A percentile compares a stretch with the other conserved stretches of the same genome.
Conservation (phyloP, 441 rosid species). For the Syzygium syzygioides region DNA sequence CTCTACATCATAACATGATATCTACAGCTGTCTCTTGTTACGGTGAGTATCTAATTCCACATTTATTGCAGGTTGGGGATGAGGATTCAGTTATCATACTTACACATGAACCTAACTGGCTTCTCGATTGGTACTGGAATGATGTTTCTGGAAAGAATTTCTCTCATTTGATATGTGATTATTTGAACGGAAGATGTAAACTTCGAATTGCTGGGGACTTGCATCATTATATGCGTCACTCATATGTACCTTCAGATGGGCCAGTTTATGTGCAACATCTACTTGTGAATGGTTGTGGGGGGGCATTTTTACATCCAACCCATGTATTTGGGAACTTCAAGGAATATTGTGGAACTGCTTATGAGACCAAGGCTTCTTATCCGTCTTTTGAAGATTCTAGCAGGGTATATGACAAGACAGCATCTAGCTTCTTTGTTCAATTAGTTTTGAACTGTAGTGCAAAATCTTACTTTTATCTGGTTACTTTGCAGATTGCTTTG, state of each 20-base stretch:
- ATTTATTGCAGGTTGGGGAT: constrained; percentile 53
- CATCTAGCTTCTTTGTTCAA: neutral
- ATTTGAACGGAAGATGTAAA: constrained; percentile 89
- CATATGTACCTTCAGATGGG: constrained; percentile 65
- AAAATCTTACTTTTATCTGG: neutral
- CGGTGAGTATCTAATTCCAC: neutral
- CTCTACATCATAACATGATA: neutral
- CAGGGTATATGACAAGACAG: constrained; percentile 45
- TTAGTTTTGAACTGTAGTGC: neutral
- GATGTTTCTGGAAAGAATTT: constrained; percentile 78
- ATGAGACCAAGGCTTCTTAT: constrained; percentile 85
- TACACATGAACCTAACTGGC: constrained; percentile 99
- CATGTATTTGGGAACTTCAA: constrained; percentile 82
- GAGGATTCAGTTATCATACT: constrained; percentile 79
- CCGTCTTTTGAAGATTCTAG: constrained; percentile 97
- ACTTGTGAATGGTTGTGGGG: constrained; percentile 98
- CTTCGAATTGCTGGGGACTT: constrained; percentile 96
- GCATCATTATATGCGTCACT: constrained; percentile 99
- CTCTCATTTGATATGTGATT: constrained; percentile 70
- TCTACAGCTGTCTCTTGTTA: neutral
- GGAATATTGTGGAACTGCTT: constrained; percentile 52
- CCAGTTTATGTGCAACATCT: constrained; percentile 85
- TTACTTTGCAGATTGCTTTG: constrained; percentile 75
- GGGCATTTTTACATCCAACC: constrained; percentile 98
- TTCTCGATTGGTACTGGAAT: constrained; percentile 97